These are phyloP conservation scores for Syzygium aromaticum DNA, from an alignment of 345 rosid genomes.

Conservation along the genomic window DNA sequence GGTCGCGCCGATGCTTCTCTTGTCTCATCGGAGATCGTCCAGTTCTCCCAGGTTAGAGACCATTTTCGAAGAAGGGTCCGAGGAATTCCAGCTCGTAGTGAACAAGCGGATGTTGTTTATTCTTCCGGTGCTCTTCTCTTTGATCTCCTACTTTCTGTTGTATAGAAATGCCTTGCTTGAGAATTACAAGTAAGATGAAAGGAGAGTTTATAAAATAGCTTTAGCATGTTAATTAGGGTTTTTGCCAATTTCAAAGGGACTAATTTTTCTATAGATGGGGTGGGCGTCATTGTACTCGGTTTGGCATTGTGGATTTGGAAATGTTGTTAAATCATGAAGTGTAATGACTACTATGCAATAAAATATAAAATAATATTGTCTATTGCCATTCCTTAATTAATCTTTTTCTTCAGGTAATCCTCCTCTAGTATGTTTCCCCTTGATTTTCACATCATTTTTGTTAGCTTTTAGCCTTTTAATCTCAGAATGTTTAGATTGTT, in stretches of 20 bases:
- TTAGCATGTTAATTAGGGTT: not conserved
- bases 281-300: not conserved
- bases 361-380: not conserved
- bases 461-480: not conserved
- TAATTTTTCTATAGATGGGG: not conserved
- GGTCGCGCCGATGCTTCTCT: not conserved
- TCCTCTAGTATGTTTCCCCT: not conserved
- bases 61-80: conserved; percentile 4
- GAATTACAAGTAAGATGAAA: not conserved
- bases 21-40: not conserved
- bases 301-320: not conserved
- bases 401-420: not conserved
- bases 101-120: not conserved
- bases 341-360: not conserved
- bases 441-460: not conserved
- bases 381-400: not conserved
- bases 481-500: not conserved
- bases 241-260: not conserved
- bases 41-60: conserved; percentile 1
- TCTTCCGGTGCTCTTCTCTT: conserved; percentile 3
- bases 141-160: not conserved
- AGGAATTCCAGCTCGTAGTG: not conserved
- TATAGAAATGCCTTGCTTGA: not conserved
- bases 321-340: not conserved
- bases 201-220: not conserved